Base-by-base conservation (phyloP, 2,329 filamentous ascomycete genomes). In the Fusarium sp. region DNA sequence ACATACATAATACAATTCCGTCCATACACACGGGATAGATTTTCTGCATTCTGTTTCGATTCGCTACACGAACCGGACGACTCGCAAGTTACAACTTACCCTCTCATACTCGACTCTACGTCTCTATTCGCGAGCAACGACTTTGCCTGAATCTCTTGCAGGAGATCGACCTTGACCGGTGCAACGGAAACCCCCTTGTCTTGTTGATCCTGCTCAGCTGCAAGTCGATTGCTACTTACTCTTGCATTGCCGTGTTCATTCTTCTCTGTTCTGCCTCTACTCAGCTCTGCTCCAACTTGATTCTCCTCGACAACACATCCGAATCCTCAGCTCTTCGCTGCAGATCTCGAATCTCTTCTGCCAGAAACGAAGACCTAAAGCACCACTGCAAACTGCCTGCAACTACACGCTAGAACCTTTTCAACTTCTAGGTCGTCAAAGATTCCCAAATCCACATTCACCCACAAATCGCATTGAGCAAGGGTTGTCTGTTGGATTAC, bases 381-480 rank as follows among this genome's bases (percentile, higher is more conserved):
- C 38, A 34, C 32, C 15, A n/a, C 32, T 36, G 32, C 32, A 36
- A 34, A 32, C 12, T 14, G 28, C 12, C 14, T 34, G 32, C 32
- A 19, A 19, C 26, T 28, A 28, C 49, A 44, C 54, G 57, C 70
- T 71, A 73, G 56, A 62, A 67, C 68, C 49, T 53, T 73, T 73
- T 66, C 56, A 55, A 69, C 53, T 40, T 38, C 30, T 56, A 67
- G 58, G 52, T 62, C 65, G 52, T 56, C 52, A 56, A 36, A 36
- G 34, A 44, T 65, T 51, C 58, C 54, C 52, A 68, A 72, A 70
- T 66, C 70, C 70, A 71, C 70, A 38, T 60, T 73, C 70, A 69
- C 70, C 70, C 70, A 73, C 70, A 72, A 36, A 70, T 61, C 56
- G 39, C 67, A 65, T 56, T 50, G 46, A 61, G 64, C 60, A 53